These are phyloP conservation scores for Trichoderma guizhouense DNA, from an alignment of 2,329 filamentous ascomycete species.

Conservation along the genomic window DNA sequence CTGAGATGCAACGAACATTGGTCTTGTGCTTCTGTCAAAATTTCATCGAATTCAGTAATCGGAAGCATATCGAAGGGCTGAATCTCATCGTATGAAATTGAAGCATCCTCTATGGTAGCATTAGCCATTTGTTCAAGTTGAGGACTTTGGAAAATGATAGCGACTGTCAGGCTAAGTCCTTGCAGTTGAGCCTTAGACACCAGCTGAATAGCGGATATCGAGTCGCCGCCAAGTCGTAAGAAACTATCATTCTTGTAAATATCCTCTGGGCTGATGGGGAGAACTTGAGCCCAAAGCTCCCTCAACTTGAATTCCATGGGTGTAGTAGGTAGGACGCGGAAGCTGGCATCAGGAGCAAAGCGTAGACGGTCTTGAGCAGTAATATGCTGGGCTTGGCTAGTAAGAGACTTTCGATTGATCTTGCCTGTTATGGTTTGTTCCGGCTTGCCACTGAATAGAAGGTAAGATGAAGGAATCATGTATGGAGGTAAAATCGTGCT, in stretches of 20 bases:
- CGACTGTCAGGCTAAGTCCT: neutral
- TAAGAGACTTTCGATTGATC: constrained; percentile 10
- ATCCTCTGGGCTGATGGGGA: neutral
- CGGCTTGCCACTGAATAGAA: constrained; percentile 21
- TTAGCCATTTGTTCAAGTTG: neutral
- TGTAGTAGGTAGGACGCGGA: neutral
- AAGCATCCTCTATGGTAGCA: neutral
- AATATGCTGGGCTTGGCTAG: neutral
- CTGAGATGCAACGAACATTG: neutral
- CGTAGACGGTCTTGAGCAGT: neutral
- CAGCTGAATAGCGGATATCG: constrained; percentile 4
- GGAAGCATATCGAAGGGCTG: neutral
- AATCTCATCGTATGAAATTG: neutral
- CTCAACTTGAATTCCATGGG: constrained; percentile 1
- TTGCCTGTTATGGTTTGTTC: constrained; percentile 20
- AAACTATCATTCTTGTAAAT: constrained; percentile 12
- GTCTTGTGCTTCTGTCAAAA: neutral
- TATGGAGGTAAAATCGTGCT: constrained; percentile 18
- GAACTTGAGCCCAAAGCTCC: constrained; percentile 20
- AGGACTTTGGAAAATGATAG: neutral
- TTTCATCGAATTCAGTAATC: neutral
- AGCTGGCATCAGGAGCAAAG: neutral
- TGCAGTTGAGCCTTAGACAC: neutral
- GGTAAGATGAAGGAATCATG: constrained; percentile 22
- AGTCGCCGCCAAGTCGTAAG: constrained; percentile 5